Base-by-base conservation (phyloP, 495 filamentous ascomycete genomes). In the Trypethelium eluteriae region DNA sequence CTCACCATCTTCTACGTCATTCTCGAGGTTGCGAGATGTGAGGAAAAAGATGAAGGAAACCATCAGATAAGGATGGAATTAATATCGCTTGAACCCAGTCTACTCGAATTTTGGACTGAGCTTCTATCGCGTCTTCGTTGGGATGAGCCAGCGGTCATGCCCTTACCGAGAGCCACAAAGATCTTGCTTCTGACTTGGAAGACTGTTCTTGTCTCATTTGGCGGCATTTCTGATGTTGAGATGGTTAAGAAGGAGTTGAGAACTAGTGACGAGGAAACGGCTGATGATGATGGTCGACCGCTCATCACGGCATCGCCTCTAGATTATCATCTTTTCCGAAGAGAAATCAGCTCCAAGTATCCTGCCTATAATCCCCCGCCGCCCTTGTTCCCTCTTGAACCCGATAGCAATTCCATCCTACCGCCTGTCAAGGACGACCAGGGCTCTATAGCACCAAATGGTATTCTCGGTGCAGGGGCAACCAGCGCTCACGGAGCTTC, bases 281-380 rank as follows among this genome's bases (percentile, higher is more conserved):
- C 67, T 1, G 74, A 77, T 38, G 72, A 72, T n/a, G 78, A 81
- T 39, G 80, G 79, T 56, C 79, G 82, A 75, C 76, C 85, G 0
- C 76, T 91, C 46, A 91, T 98, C 65, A 95, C 88, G 1, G 92
- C 94, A 4, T 96, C 93, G 10, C 94, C 95, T 12, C 81, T 98
- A 10, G 95, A 98, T 72, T 98, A 98, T 72, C 93, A 98, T 73
- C 81, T 91, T 12, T 98, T 98, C 73, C 87, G 95, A 36, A 93
- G 98, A 75, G 94, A 98, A 75, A 92, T 98, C 69, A 96, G 87
- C n/a, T 98, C 94, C 0, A 98, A 98, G 79, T 98, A 98, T 73
- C 94, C 94, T 4, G 89, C 95, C 3, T 98, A 98, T 75, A 87
- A 92, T 67, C 93, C 94, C 3, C 95, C 94, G 34, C 87, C 85